A percentile compares a stretch with the other conserved stretches of the same genome.
These are phyloP conservation scores for Cryptosporidium ryanae DNA, from an alignment of 169 alveolate species.

Conservation along the genomic window DNA sequence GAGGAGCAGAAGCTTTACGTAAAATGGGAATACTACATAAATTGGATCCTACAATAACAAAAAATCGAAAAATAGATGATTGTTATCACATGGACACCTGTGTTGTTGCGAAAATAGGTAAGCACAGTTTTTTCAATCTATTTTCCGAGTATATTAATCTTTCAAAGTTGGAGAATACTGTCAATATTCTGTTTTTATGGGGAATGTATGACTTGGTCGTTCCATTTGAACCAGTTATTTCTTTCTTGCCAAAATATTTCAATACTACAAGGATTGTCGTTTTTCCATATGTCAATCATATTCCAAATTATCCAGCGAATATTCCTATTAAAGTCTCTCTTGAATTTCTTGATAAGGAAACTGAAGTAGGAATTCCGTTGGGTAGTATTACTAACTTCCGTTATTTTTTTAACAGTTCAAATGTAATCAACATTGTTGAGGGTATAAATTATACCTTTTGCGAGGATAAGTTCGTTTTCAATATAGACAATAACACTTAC, in stretches of 20 bases:
- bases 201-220: constrained; percentile 21
- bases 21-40: not conserved
- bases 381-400: not conserved
- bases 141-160: constrained; percentile 2
- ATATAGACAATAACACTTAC: not conserved
- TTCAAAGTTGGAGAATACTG: not conserved
- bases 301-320: not conserved
- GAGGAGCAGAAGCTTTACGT: not conserved
- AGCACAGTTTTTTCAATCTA: constrained; percentile 8
- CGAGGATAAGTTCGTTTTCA: not conserved
- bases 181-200: constrained; percentile 31
- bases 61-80: not conserved
- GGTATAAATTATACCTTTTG: not conserved
- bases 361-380: constrained; percentile 19
- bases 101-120: constrained; percentile 19
- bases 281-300: constrained; percentile 25
- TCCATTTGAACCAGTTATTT: constrained; percentile 37
- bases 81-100: not conserved
- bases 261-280: constrained; percentile 15
- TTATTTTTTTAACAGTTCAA: constrained; percentile 18
- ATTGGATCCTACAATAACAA: not conserved
- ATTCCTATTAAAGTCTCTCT: not conserved
- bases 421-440: constrained; percentile 1
- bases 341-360: not conserved
- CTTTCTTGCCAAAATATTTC: constrained; percentile 12